phyloP scores from a whole-genome alignment of 257 asterid species.

The Nicotiana attenuata region DNA sequence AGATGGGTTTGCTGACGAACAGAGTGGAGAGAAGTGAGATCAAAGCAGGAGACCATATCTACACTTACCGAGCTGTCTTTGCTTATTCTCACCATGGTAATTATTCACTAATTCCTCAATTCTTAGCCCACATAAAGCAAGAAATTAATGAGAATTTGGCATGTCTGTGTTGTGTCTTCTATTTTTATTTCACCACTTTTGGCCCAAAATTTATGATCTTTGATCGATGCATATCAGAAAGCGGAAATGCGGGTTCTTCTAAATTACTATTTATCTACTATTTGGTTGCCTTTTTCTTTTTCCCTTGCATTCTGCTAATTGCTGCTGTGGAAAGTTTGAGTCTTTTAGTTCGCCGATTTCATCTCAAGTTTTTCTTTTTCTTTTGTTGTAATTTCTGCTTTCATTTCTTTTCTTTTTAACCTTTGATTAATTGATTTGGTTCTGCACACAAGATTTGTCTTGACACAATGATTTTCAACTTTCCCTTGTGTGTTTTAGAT shows the following conservation, averaged over 20 bases:
- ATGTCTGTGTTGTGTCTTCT: background rate
- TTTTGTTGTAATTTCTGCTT: background rate
- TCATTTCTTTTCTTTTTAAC: background rate
- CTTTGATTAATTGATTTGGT: constrained; percentile 7
- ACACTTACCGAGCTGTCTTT: constrained; percentile 74
- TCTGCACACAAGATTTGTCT: background rate
- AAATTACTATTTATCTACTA: background rate
- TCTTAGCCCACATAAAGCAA: background rate
- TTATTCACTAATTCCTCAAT: background rate
- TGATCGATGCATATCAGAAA: background rate
- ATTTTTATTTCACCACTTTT: background rate
- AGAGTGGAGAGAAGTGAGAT: constrained; percentile 63
- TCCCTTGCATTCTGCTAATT: background rate
- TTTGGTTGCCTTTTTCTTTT: background rate
- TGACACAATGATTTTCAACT: background rate
- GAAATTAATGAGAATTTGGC: background rate
- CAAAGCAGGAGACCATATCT: constrained; percentile 81
- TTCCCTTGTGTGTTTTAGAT: background rate
- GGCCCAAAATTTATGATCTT: background rate
- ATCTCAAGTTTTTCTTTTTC: background rate
- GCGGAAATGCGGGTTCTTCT: constrained; percentile 10
- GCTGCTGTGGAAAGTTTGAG: background rate
- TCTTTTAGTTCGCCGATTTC: background rate
- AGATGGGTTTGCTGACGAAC: constrained; percentile 75
- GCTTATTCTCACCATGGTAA: constrained; percentile 83